These are phyloP conservation scores for Trichoderma lentiforme DNA, from an alignment of 2,329 filamentous ascomycete species.

Conservation along the genomic window DNA sequence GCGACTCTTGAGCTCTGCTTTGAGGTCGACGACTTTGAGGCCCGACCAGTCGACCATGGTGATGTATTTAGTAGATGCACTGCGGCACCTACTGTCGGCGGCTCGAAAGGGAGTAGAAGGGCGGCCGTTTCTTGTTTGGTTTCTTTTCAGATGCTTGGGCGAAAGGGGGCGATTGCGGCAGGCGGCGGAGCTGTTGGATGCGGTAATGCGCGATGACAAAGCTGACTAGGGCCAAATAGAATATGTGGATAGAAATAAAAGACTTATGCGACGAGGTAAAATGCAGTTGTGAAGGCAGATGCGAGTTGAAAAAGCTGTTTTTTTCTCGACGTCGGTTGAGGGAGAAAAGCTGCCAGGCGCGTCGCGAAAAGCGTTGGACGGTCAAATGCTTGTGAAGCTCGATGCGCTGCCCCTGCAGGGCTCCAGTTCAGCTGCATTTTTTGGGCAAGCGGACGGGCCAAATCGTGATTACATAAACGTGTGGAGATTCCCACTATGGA, in stretches of 20 bases:
- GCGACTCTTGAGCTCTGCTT: conserved; percentile 68
- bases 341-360: conserved; percentile 11
- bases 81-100: background rate
- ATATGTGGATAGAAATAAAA: background rate
- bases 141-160: background rate
- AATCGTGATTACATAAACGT: conserved; percentile 1
- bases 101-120: background rate
- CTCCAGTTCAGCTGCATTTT: conserved; percentile 11
- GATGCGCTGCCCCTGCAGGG: conserved; percentile 2
- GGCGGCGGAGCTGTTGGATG: background rate
- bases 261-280: background rate
- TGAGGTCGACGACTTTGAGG: conserved; percentile 72
- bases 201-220: background rate
- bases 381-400: conserved; percentile 8
- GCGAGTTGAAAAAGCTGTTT: background rate
- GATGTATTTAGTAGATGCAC: conserved; percentile 11
- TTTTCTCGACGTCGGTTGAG: background rate
- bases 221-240: background rate
- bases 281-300: background rate
- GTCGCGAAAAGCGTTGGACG: conserved; percentile 18
- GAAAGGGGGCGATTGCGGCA: conserved; percentile 1
- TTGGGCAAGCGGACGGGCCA: background rate
- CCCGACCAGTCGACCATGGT: conserved; percentile 52
- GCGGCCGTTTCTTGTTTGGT: background rate
- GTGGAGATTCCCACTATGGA: background rate